A percentile compares a stretch with the other conserved stretches of the same genome.
Evolutionary conservation across 495 filamentous ascomycete genomes (phyloP).

Genomic region (Lasiosphaeris hirsuta): DNA sequence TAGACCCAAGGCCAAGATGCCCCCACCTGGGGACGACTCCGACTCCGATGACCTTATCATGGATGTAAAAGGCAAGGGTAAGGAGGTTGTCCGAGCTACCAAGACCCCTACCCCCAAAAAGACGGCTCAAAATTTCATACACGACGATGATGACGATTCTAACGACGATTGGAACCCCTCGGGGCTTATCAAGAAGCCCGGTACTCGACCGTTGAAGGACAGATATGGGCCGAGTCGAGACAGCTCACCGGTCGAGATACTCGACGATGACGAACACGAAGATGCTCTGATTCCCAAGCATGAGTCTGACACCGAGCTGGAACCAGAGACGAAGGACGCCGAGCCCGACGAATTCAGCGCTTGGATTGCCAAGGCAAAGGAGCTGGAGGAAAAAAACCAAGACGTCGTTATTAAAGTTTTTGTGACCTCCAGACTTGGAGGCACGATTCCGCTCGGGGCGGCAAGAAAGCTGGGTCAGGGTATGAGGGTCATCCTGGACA

Average conservation of each 20-base stretch:
- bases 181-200: no score
- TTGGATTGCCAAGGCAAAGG: conserved; percentile 21
- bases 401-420: conserved; percentile 14
- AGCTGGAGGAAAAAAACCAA: not conserved
- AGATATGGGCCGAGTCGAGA: not conserved
- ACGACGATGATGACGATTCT: conserved; percentile 1
- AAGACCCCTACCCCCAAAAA: conserved; percentile 5
- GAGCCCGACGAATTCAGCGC: conserved; percentile 71
- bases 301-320: conserved; percentile 2
- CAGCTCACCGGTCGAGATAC: conserved; percentile 1
- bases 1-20: no score
- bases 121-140: not conserved
- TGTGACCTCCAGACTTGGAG: conserved; percentile 15
- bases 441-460: conserved; percentile 9
- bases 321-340: conserved; percentile 31
- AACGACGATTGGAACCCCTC: not conserved
- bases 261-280: not conserved
- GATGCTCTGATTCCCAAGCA: not conserved
- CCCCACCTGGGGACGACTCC: not conserved
- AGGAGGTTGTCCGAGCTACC: conserved; percentile 18
- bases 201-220: no score
- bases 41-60: conserved; percentile 24
- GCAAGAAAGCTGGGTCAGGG: conserved; percentile 17
- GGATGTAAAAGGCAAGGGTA: conserved; percentile 33
- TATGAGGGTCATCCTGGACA: conserved; percentile 17